Conservation (phyloP, 140 eudicot genomes). For the Oenanthe javanica region DNA sequence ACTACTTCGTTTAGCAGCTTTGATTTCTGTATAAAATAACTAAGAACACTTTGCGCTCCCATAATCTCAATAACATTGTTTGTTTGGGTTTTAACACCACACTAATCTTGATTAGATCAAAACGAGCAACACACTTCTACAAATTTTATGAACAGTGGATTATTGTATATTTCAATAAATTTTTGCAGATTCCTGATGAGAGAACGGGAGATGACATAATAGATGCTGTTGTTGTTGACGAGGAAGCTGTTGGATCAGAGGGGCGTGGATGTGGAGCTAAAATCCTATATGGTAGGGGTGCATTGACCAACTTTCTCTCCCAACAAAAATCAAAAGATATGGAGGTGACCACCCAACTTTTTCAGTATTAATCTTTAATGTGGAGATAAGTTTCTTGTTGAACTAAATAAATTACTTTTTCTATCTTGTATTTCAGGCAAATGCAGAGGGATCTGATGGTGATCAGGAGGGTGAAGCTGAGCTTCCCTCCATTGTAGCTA, state of each 20-base stretch:
- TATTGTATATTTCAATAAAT: not conserved
- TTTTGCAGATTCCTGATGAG: conserved; percentile 83
- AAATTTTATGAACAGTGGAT: not conserved
- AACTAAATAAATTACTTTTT: not conserved
- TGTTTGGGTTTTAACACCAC: not conserved
- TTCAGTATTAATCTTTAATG: not conserved
- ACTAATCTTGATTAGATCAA: not conserved
- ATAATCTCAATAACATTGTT: not conserved
- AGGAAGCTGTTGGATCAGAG: conserved; percentile 68
- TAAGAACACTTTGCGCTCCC: not conserved
- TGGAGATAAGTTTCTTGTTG: not conserved
- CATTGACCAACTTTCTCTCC: conserved; percentile 52
- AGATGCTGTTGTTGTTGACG: conserved; percentile 83
- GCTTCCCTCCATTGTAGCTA: conserved; percentile 75
- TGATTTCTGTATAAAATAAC: not conserved
- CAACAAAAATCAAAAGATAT: conserved; percentile 32
- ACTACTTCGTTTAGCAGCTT: not conserved
- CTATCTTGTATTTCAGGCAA: conserved; percentile 17
- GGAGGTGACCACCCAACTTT: conserved; percentile 22
- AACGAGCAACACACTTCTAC: not conserved
- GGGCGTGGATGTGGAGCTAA: conserved; percentile 71
- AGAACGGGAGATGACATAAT: conserved; percentile 78
- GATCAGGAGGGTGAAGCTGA: conserved; percentile 58
- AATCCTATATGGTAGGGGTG: conserved; percentile 84
- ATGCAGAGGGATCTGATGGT: conserved; percentile 43